A percentile compares a stretch with the other conserved stretches of the same genome.
phyloP scores from a whole-genome alignment of 1,139 yeast genomes.

The Diutina neorugosa region DNA sequence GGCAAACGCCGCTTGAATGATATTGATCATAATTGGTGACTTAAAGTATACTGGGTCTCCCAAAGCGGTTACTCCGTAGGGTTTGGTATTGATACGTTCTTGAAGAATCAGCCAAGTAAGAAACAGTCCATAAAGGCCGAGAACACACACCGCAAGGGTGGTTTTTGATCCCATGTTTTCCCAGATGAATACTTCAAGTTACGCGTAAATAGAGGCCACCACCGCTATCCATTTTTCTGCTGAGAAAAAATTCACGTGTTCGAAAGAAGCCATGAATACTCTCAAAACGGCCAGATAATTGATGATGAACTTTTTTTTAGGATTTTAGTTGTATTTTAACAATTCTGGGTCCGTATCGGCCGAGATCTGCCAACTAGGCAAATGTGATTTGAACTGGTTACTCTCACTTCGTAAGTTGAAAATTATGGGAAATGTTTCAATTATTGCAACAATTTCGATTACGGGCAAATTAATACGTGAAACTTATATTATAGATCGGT shows the following conservation, averaged over 20 bases:
- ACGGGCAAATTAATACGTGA: too few relatives aligned
- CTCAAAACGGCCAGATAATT: background rate
- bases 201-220: background rate
- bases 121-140: conserved; percentile 3
- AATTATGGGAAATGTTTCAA: too few relatives aligned
- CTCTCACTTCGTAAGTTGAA: too few relatives aligned
- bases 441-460: too few relatives aligned
- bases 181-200: background rate
- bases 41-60: conserved; percentile 44
- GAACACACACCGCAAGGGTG: conserved; percentile 33
- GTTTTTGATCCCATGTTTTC: background rate
- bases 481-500: background rate
- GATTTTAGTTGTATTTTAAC: too few relatives aligned
- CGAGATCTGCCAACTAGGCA: too few relatives aligned
- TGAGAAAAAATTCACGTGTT: background rate
- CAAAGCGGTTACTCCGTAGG: conserved; percentile 39
- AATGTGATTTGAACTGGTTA: too few relatives aligned
- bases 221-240: background rate
- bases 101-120: conserved; percentile 22
- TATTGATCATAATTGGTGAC: conserved; percentile 66
- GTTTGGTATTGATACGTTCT: conserved; percentile 72
- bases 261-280: background rate
- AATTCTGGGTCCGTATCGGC: too few relatives aligned
- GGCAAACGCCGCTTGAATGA: conserved; percentile 66
- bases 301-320: too few relatives aligned